Conservation (phyloP, 257 asterid species). For the Cordia subcordata region DNA sequence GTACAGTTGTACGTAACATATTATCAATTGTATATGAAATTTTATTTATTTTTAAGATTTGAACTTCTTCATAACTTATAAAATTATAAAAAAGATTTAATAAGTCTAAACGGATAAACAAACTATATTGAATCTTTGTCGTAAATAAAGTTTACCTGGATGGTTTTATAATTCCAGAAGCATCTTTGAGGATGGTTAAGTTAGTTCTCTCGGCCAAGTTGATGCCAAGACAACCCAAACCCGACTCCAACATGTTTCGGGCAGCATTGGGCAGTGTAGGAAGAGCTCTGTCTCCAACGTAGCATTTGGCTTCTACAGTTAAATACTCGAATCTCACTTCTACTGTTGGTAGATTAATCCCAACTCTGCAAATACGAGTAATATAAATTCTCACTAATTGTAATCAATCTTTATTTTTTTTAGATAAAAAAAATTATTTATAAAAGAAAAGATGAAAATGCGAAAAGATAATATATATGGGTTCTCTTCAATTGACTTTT, state of each 20-base stretch:
- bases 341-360: constrained; percentile 43
- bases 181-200: constrained; percentile 42
- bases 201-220: constrained; percentile 37
- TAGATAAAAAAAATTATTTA: too few species aligned
- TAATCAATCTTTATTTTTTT: too few species aligned
- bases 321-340: constrained; percentile 59
- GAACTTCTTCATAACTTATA: too few species aligned
- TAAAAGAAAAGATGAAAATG: too few species aligned
- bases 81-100: not conserved
- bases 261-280: constrained; percentile 55
- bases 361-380: constrained; percentile 36
- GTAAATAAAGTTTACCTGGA: constrained; percentile 64
- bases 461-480: too few species aligned
- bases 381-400: too few species aligned
- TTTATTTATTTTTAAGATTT: too few species aligned
- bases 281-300: constrained; percentile 57
- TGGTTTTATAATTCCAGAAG: constrained; percentile 62
- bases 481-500: too few species aligned
- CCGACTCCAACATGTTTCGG: constrained; percentile 36
- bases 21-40: too few species aligned
- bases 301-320: constrained; percentile 48
- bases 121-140: too few species aligned
- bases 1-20: too few species aligned
- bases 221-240: constrained; percentile 39
- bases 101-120: too few species aligned